Percentiles rank a stretch among this genome's conserved stretches.
These are phyloP conservation scores for Trichosporon ovoides DNA, from an alignment of 1,284 basidiomycete genomes.

Conservation along the genomic window DNA sequence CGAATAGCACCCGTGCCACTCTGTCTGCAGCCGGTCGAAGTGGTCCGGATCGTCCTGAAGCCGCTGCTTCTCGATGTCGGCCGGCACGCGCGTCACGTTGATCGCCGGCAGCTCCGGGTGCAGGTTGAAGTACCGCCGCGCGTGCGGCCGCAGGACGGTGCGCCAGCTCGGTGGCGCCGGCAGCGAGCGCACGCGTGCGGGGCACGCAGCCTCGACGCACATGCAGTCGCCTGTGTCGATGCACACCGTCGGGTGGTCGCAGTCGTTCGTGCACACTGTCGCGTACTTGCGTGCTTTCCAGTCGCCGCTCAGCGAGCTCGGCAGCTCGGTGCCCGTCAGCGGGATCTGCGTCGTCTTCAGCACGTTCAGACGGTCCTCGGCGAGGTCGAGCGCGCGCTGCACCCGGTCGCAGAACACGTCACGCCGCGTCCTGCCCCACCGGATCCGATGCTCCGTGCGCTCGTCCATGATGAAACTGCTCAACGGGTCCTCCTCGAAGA, in stretches of 20 bases:
- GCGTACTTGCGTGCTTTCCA: constrained; percentile 24
- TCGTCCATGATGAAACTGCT: constrained; percentile 25
- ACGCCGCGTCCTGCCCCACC: constrained; percentile 24
- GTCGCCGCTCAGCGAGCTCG: constrained; percentile 20
- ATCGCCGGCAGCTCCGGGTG: constrained; percentile 20
- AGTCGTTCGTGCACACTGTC: constrained; percentile 29
- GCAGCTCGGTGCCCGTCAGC: constrained; percentile 14
- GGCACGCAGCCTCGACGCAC: constrained; percentile 27
- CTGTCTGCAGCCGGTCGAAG: constrained; percentile 22
- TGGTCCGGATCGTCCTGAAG: constrained; percentile 13
- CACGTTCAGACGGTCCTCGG: constrained; percentile 15
- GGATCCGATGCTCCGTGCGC: constrained; percentile 11
- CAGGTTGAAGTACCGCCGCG: constrained; percentile 25
- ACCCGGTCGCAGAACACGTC: constrained; percentile 23
- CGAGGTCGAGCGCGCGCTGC: constrained; percentile 10
- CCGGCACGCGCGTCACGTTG: constrained; percentile 26
- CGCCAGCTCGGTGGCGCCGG: constrained; percentile 24
- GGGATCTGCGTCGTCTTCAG: constrained; percentile 11
- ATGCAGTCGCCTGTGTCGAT: constrained; percentile 37
- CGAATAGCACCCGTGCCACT: constrained; percentile 28
- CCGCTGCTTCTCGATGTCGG: constrained; percentile 18
- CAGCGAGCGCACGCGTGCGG: constrained; percentile 16
- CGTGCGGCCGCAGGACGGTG: constrained; percentile 31
- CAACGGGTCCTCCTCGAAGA: constrained; percentile 31
- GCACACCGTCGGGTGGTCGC: constrained; percentile 37